A percentile compares a stretch with the other conserved stretches of the same genome.
Evolutionary conservation across 2,329 filamentous ascomycete species (phyloP).

Genomic region (Volutella citrinella): DNA sequence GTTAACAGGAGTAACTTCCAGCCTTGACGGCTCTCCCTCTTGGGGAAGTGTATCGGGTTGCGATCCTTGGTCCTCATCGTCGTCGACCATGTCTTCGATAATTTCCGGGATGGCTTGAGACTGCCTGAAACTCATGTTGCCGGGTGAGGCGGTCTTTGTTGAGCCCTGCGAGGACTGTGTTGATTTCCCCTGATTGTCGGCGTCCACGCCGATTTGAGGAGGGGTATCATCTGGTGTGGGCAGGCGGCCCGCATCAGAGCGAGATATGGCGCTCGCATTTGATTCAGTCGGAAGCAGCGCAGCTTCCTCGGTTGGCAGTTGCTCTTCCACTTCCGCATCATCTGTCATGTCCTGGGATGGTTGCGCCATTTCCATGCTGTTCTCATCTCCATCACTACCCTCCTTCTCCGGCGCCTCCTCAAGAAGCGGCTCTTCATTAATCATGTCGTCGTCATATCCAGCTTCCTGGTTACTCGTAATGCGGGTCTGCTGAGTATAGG

Average conservation of each 20-base stretch:
- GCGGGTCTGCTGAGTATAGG: no score
- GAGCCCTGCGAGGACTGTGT: conserved; percentile 11
- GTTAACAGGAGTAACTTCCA: conserved; percentile 34
- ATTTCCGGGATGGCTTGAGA: conserved; percentile 3
- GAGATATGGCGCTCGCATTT: conserved; percentile 31
- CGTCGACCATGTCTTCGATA: conserved; percentile 8
- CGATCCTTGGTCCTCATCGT: conserved; percentile 10
- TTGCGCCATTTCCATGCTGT: conserved; percentile 8
- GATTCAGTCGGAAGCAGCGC: conserved; percentile 18
- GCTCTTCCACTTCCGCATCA: no score
- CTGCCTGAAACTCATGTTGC: no score
- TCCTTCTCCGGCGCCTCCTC: conserved; percentile 12
- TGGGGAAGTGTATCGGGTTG: conserved; percentile 9
- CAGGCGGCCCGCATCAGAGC: conserved; percentile 42
- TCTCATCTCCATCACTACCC: no score
- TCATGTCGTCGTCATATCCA: no score
- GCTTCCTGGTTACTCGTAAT: no score
- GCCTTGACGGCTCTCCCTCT: conserved; percentile 11
- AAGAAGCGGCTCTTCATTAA: no score
- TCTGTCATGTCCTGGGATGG: conserved; percentile 1
- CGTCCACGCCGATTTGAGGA: conserved; percentile 31
- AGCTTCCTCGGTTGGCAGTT: conserved; percentile 7
- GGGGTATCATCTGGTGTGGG: conserved; percentile 54
- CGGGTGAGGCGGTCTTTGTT: no score
- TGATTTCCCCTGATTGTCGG: conserved; percentile 19